Base-by-base conservation (phyloP, 805 yeast genomes). In the Barnettozyma populi region DNA sequence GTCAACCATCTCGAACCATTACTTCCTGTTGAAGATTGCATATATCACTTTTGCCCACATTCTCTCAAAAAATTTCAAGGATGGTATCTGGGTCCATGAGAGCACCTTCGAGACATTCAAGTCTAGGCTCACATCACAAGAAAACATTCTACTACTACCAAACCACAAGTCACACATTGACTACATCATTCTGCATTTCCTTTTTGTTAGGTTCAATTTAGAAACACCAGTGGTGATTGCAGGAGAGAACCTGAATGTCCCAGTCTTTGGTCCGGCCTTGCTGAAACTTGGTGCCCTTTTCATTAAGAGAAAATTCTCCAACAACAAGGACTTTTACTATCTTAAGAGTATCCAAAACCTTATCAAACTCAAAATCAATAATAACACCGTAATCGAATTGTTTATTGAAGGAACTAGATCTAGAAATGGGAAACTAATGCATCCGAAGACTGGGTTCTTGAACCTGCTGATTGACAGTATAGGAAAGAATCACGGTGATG, bases 331-430 rank as follows among this genome's bases (percentile, higher is more conserved):
- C 29, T 57, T 55, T 27, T 52, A 53, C 50, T 57, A 57, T 21
- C 40, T 38, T 1, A 10, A 47, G 2, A 52, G 46, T 43, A 50
- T 54, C 44, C n/a, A 44, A 9, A 45, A 50, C 25, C 38, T 54
- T 16, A 39, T 57, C 44, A 14, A 31, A 1, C 21, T 36, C 36
- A 52, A 52, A 16, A 31, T 45, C 9, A 23, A 41, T 6, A 37
- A 47, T 36, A 8, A 46, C 38, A 20, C 52, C 45, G 18, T 48
- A 43, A 46, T 56, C 7, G 61, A 57, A 31, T 37, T 57, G 19
- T 57, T 57, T 38, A 52, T 57, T 19, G 61, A 57, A 34, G 61
- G 61, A 13, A 54, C 58, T 3, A 45, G 61, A 20, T 57, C 61
- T 4, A 49, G 61, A 46, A 57, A 57, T 42, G 61, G 61, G 29